Base-by-base conservation (phyloP, 495 filamentous ascomycete genomes). In the Chaetomium tenue region DNA sequence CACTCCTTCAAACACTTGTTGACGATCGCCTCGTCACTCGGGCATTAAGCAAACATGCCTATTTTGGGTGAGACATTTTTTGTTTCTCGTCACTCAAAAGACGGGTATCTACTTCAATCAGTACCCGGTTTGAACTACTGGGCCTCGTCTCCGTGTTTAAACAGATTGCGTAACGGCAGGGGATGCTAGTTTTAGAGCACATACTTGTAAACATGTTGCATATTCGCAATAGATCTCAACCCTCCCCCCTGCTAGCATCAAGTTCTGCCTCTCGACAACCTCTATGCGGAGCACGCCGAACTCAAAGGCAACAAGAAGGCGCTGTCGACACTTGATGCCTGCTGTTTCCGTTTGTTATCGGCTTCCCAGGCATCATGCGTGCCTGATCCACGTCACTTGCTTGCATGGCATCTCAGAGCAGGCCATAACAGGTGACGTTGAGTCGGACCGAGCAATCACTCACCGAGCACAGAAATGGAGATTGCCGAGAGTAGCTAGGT, bases 61-160 rank as follows among this genome's bases (percentile, higher is more conserved):
- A 61, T 67, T 61, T 60, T 23, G 23, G 42, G 25, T 51, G 66
- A 68, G 44, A 64, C 61, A 44, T 50, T 60, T 60, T 18, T 13
- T 39, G 57, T 64, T 68, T 68, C 64, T 53, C 42, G n/a, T 33
- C 12, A 3, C 13, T 28, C 11, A 3, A 42, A 50, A 44, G 25
- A 13, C n/a, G 28, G 30, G 30, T 40, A 40, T 40, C 16, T 20
- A 23, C 28, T 8, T 23, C 33, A 40, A 23, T 23, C 53, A 15
- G 6, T 2, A 56, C 30, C 53, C n/a, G 8, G 53, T 56, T 26
- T 2, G 8, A 51, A 18, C 13, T 44, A 16, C 40, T 18, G 13
- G 18, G 40, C 9, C 3, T 18, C 40, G 5, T 11, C 18, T 44
- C 13, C 40, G 13, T 18, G 18, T 5, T 20, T 15, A 4, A 18